Base-by-base conservation (phyloP, 2,329 filamentous ascomycete genomes). In the Verruconis gallopava region DNA sequence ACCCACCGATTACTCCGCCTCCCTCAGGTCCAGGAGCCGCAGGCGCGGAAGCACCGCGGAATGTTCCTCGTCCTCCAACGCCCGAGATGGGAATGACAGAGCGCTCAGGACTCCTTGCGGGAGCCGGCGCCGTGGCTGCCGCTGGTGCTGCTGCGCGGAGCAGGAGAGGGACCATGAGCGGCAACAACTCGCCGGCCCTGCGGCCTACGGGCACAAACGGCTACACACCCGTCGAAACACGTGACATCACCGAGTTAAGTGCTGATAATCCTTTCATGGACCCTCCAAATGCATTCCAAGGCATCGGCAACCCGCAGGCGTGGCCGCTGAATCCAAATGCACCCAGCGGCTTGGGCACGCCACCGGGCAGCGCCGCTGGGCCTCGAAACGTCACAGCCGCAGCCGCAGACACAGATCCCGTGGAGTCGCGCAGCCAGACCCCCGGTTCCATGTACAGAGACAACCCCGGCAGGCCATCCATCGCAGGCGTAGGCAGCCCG, bases 1-100 rank as follows among this genome's bases (percentile, higher is more conserved):
- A 45, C 14, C 43, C 43, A 21, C 42, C 42, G 13, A 40, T 44
- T 5, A 40, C 37, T 11, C 40, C 40, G 13, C 40, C 40, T n/a
- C 32, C 15, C 14, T n/a, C n/a, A n/a, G 32, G n/a, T 17, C 15
- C 38, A 13, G 9, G 11, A 9, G 33, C 33, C 4, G 17, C 40
- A 21, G 30, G 18, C 19, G 40, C 2, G 4, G 20, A 13, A 13
- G 18, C 25, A 9, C 6, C n/a, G 25, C 6, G n/a, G 25, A 30
- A 37, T 14, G 17, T 42, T 5, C 30, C 13, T 21, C 28, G 14
- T n/a, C 19, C 40, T 3, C 13, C 21, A 13, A 33, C 40, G 17
- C 32, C 40, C 9, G 25, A n/a, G 3, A 3, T 14, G 19, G 19
- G 21, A 14, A 28, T 19, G 32, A 30, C 30, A 14, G 40, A 42